Evolutionary conservation across 495 filamentous ascomycete species (phyloP).

Genomic region (Hapsidospora chrysogenum): DNA sequence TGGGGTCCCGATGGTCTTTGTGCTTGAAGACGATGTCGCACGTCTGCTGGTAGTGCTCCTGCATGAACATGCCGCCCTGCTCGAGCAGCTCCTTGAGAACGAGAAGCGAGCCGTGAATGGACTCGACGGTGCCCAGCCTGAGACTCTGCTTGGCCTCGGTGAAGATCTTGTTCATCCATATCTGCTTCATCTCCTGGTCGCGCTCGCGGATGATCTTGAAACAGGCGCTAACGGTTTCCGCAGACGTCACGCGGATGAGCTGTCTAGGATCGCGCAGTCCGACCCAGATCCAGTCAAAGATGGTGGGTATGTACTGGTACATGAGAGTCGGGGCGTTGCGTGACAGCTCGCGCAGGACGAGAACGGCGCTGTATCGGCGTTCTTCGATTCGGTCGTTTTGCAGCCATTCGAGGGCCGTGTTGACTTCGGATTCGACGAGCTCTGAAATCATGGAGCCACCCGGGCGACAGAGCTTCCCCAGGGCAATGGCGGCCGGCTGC

Average conservation of each 20-base stretch:
- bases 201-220: slow-evolving; percentile 86
- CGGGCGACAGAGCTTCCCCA: slow-evolving; percentile 78
- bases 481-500: slow-evolving; percentile 67
- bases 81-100: slow-evolving; percentile 79
- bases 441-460: slow-evolving; percentile 91
- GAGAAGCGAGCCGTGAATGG: slow-evolving; percentile 79
- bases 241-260: slow-evolving; percentile 79
- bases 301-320: slow-evolving; percentile 75
- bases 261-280: slow-evolving; percentile 77
- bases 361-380: slow-evolving; percentile 75
- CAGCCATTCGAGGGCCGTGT: slow-evolving; percentile 86
- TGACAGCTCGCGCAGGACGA: slow-evolving; percentile 78
- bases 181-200: slow-evolving; percentile 66
- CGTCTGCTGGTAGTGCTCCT: slow-evolving; percentile 66
- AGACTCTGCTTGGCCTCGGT: slow-evolving; percentile 67
- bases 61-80: slow-evolving; percentile 98
- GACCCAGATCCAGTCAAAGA: slow-evolving; percentile 92
- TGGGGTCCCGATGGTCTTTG: slow-evolving; percentile 77
- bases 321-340: slow-evolving; percentile 83
- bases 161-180: slow-evolving; percentile 76
- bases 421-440: slow-evolving; percentile 90
- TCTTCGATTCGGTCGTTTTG: slow-evolving; percentile 91
- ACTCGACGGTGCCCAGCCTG: slow-evolving; percentile 61
- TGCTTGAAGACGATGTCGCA: slow-evolving; percentile 82
- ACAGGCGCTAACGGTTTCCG: slow-evolving; percentile 78